Base-by-base conservation (phyloP, 129 eudicot species). In the Ambrosia artemisiifolia region DNA sequence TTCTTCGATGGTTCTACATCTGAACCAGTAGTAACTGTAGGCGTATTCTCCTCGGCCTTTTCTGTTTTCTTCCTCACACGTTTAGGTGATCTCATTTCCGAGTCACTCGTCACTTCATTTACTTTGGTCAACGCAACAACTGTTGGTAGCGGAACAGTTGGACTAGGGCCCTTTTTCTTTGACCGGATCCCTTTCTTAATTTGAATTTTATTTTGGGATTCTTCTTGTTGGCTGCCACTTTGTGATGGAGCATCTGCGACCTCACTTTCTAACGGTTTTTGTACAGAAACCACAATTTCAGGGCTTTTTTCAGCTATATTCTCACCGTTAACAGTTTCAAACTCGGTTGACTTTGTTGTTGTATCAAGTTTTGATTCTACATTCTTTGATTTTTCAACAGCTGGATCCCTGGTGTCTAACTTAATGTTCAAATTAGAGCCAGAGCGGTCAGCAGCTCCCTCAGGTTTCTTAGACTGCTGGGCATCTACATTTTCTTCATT, bases 161-260 rank as follows among this genome's bases (percentile, higher is more conserved):
- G 75, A 49, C 16, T 44, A 4, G 11, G 11, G 14, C 40, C 47
- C 70, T 65, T 73, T 62, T 73, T 75, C 74, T 75, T 76, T 33
- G 80, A 56, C 30, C 74, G 20, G 20, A 20, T 28, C n/a, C 42
- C 69, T 67, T 59, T 76, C 61, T 49, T 76, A 2, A 63, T 32
- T 40, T 40, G 35, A 46, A 40, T 57, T 50, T 56, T 57, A 61
- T 35, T 38, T 51, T 50, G 74, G 44, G 73, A 7, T 69, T 70
- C 67, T 34, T 63, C 66, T 61, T 61, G 43, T 7, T 61, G 66
- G 33, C 80, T 69, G 53, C 49, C 79, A 69, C 82, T 82, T 67
- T 84, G 75, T 4, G 86, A 61, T 33, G 77, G 83, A 35, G 59
- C 79, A 77, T 81, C 74, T 44, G 20, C 83, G 51, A 44, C 77